Conservation (phyloP, 164 flowering plant genomes). For the Malania oleifera region DNA sequence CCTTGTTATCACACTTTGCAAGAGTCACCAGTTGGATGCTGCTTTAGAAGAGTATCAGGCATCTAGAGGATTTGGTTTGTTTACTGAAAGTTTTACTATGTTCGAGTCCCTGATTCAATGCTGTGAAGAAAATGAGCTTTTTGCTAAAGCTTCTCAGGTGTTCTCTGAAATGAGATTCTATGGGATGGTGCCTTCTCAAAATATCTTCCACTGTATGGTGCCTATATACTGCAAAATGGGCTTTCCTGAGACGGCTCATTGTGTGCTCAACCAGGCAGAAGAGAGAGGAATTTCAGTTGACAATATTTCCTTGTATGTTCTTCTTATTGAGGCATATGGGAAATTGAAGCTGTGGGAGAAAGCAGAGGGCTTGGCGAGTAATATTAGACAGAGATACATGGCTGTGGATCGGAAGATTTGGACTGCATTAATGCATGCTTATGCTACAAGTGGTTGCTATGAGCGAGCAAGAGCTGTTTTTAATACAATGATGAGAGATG, state of each 20-base stretch:
- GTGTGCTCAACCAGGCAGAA: conserved; percentile 57
- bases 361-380: conserved; percentile 74
- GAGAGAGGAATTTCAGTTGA: conserved; percentile 32
- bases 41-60: conserved; percentile 61
- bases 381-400: conserved; percentile 36
- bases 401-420: conserved; percentile 65
- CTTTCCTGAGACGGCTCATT: conserved; percentile 86
- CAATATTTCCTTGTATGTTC: conserved; percentile 38
- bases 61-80: conserved; percentile 21
- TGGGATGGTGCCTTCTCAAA: conserved; percentile 52
- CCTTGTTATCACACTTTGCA: conserved; percentile 52
- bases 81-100: conserved; percentile 37
- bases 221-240: conserved; percentile 59
- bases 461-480: conserved; percentile 92
- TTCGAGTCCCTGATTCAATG: conserved; percentile 65
- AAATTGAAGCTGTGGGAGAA: conserved; percentile 61
- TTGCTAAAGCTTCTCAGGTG: conserved; percentile 71
- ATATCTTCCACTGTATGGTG: conserved; percentile 41
- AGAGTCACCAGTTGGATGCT: conserved; percentile 43
- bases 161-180: conserved; percentile 75
- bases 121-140: conserved; percentile 49
- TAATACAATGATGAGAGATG: conserved; percentile 85
- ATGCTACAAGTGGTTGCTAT: conserved; percentile 83
- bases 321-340: conserved; percentile 70
- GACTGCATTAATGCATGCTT: conserved; percentile 84